Conservation (phyloP, 225 moss, liverwort and hornwort genomes). For the Climacium dendroides region DNA sequence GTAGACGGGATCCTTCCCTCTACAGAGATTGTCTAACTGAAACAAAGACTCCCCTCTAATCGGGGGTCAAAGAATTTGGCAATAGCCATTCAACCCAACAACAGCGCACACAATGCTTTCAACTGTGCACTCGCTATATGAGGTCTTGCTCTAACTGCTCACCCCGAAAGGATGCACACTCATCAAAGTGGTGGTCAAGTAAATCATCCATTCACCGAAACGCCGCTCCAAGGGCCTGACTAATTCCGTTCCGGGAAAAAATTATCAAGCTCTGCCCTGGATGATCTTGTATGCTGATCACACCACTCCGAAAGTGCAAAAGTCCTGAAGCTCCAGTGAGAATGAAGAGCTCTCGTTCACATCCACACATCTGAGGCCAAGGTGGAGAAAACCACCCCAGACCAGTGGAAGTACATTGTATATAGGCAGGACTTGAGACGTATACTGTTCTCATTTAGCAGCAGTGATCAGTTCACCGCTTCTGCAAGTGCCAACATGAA, state of each 20-base stretch:
- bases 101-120: neutral
- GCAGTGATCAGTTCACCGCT: slow-evolving; percentile 48
- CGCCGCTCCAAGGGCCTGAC: neutral
- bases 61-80: slow-evolving; percentile 27
- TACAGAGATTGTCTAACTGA: neutral
- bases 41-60: slow-evolving; percentile 13
- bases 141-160: slow-evolving; percentile 5
- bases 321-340: neutral
- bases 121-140: slow-evolving; percentile 4
- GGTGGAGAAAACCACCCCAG: neutral
- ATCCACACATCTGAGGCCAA: slow-evolving; percentile 21
- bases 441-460: neutral
- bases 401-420: neutral
- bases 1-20: neutral
- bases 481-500: slow-evolving; percentile 56
- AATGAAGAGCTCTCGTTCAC: neutral
- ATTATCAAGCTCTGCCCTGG: neutral
- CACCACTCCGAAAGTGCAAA: neutral
- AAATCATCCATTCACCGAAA: neutral
- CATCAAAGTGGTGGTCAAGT: neutral
- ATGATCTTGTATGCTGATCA: neutral
- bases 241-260: neutral
- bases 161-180: neutral
- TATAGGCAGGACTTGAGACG: neutral
- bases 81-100: slow-evolving; percentile 5